A percentile compares a stretch with the other conserved stretches of the same genome.
Conservation (phyloP, 2,329 filamentous ascomycete genomes). For the Chrysoporthe deuterocubensis region DNA sequence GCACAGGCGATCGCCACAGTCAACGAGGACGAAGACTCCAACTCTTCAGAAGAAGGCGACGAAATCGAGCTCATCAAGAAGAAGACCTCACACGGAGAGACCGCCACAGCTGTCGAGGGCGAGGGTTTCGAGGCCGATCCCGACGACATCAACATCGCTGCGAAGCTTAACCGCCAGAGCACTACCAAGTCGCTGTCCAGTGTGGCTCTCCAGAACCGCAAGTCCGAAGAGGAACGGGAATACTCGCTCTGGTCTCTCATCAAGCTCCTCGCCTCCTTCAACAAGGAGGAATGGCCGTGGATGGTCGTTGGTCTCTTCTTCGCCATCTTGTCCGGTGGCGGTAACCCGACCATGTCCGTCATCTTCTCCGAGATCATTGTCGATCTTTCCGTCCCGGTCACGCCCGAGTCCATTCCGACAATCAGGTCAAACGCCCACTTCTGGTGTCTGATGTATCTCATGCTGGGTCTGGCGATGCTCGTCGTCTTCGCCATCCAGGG, state of each 20-base stretch:
- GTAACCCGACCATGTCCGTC: conserved; percentile 66
- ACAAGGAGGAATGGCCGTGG: conserved; percentile 69
- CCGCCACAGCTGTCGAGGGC: conserved; percentile 34
- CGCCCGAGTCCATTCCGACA: conserved; percentile 52
- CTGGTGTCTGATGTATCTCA: conserved; percentile 87
- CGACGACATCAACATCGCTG: conserved; percentile 60
- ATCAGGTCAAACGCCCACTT: conserved; percentile 77
- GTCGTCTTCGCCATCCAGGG: conserved; percentile 72
- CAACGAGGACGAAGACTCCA: conserved; percentile 59
- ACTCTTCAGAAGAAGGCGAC: conserved; percentile 52
- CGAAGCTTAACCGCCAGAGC: conserved; percentile 58
- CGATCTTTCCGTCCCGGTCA: conserved; percentile 62
- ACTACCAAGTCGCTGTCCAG: conserved; percentile 70
- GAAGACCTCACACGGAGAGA: conserved; percentile 46
- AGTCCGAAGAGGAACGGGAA: conserved; percentile 53
- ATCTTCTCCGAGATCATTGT: conserved; percentile 90
- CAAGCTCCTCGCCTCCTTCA: conserved; percentile 80
- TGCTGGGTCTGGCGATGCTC: conserved; percentile 77
- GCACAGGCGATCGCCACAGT: conserved; percentile 79
- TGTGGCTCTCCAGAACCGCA: conserved; percentile 63
- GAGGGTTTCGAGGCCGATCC: conserved; percentile 56
- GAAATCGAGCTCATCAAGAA: conserved; percentile 57
- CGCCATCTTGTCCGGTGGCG: conserved; percentile 77
- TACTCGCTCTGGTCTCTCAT: conserved; percentile 78
- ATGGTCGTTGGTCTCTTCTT: conserved; percentile 78